Conservation (phyloP, 1,284 basidiomycete genomes). For the Cutaneotrichosporon sp. region DNA sequence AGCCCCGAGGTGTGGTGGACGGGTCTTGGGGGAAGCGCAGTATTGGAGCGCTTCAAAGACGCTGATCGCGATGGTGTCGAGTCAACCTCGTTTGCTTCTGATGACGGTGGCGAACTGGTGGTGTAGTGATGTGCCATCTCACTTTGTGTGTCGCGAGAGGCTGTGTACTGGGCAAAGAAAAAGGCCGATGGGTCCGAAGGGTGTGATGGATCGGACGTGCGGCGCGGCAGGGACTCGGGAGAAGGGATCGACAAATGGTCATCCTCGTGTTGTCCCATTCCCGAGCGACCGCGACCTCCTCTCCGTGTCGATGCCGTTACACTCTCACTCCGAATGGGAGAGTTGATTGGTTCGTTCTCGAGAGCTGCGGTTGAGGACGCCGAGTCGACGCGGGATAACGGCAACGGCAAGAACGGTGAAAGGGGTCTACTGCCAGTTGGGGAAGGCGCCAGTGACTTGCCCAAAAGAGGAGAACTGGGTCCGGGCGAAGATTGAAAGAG, state of each 20-base stretch:
- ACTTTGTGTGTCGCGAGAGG: constrained; percentile 13
- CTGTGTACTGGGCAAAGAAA: constrained; percentile 19
- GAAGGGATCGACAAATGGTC: constrained; percentile 15
- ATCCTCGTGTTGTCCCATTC: neutral
- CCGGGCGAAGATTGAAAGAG: constrained; percentile 8
- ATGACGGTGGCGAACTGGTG: constrained; percentile 6
- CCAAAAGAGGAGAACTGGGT: constrained; percentile 4
- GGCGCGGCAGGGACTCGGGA: constrained; percentile 11
- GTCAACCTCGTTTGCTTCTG: constrained; percentile 18
- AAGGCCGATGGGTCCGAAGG: constrained; percentile 8
- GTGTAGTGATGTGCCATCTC: constrained; percentile 6
- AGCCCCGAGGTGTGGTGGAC: neutral
- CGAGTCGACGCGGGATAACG: constrained; percentile 3
- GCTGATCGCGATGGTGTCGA: neutral
- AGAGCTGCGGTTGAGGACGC: neutral
- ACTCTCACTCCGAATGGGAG: neutral
- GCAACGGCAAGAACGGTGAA: neutral
- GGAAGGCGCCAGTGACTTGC: constrained; percentile 5
- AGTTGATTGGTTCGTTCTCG: constrained; percentile 4
- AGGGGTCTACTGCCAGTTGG: constrained; percentile 1
- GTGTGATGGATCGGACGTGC: constrained; percentile 18
- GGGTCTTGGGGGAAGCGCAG: neutral
- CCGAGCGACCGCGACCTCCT: neutral
- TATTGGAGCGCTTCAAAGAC: neutral
- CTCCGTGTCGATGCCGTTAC: constrained; percentile 2